Evolutionary conservation across 2,329 filamentous ascomycete genomes (phyloP).

Genomic region (Plenodomus biglobosus): DNA sequence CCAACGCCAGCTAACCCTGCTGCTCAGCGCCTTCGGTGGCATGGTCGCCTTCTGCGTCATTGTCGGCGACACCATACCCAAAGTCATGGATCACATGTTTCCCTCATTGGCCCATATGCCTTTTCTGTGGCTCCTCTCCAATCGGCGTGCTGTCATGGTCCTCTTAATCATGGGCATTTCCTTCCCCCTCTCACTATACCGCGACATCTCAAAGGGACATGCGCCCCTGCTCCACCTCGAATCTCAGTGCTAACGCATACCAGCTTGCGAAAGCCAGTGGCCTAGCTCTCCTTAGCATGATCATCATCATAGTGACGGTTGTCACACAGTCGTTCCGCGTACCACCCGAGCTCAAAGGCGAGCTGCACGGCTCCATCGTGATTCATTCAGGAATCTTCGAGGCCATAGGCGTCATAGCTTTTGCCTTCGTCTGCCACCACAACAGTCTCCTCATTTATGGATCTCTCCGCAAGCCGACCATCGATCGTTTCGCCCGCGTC

Average conservation of each 20-base stretch:
- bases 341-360: constrained; percentile 70
- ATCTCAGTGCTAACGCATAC: constrained; percentile 34
- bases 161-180: constrained; percentile 83
- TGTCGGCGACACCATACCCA: constrained; percentile 92
- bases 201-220: constrained; percentile 85
- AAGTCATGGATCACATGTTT: constrained; percentile 81
- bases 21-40: constrained; percentile 77
- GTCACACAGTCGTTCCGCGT: constrained; percentile 79
- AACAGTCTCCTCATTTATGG: constrained; percentile 98
- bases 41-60: constrained; percentile 99
- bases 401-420: constrained; percentile 96
- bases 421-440: constrained; percentile 81
- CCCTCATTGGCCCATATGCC: constrained; percentile 71
- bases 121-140: constrained; percentile 78
- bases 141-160: constrained; percentile 82
- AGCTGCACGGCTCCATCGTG: constrained; percentile 69
- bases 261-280: constrained; percentile 95
- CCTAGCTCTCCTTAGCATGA: constrained; percentile 89
- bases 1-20: constrained; percentile 21
- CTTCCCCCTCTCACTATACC: constrained; percentile 87
- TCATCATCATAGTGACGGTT: constrained; percentile 84
- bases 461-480: constrained; percentile 87
- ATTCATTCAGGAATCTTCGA: constrained; percentile 89
- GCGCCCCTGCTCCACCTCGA: constrained; percentile 3
- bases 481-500: constrained; percentile 90